Evolutionary conservation across 176 grass and related monocot genomes (phyloP), one percentile per base, ranked within the genome.

Genomic region (Chrysopogon serrulatus): DNA sequence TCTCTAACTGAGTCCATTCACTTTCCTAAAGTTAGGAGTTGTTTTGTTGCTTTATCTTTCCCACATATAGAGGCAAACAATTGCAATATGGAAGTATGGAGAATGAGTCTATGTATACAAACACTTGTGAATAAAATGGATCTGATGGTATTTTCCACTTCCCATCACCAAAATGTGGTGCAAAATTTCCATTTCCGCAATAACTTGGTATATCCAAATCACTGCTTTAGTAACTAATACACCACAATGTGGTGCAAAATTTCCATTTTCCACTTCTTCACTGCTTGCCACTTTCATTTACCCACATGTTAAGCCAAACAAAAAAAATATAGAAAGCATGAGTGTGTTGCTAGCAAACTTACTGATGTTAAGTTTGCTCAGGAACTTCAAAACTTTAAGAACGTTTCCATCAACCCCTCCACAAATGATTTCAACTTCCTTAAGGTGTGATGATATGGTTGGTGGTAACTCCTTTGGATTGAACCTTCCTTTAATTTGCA

Each of bases 371-470:
- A n/a, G n/a, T n/a, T n/a, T n/a, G n/a, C n/a, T n/a, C n/a, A n/a
- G n/a, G n/a, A n/a, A n/a, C n/a, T n/a, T n/a, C n/a, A n/a, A n/a
- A n/a, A n/a, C n/a, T n/a, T n/a, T n/a, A n/a, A n/a, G n/a, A n/a
- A n/a, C n/a, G n/a, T n/a, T n/a, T n/a, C n/a, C n/a, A n/a, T n/a
- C n/a, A n/a, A n/a, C n/a, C n/a, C n/a, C n/a, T n/a, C n/a, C n/a
- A n/a, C n/a, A n/a, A n/a, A n/a, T n/a, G n/a, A n/a, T n/a, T n/a
- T n/a, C n/a, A n/a, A n/a, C n/a, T n/a, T 27, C 61, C 80, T 82
- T 82, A 32, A 82, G 68, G 51, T 82, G 68, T 33, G 70, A 10
- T 71, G 51, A 82, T 33, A 67, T 37, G 7, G 67, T 54, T 23
- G 70, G 33, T 43, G 80, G 41, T 41, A 44, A 10, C 36, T 61